These are phyloP conservation scores for Exutisphaerella laricina DNA, from an alignment of 2,329 filamentous ascomycete genomes.

Conservation along the genomic window DNA sequence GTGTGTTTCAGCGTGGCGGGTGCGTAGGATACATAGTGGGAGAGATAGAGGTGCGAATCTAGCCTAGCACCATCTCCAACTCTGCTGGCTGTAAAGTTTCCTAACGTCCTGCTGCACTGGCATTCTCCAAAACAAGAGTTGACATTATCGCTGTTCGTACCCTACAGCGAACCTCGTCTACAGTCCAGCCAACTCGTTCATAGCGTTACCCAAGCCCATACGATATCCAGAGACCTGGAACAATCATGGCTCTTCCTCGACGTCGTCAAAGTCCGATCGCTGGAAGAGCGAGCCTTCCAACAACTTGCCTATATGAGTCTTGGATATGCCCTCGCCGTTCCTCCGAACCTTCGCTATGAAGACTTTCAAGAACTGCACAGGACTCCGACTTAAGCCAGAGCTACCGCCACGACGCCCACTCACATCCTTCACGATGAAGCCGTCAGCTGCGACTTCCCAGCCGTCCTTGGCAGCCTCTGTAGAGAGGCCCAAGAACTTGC, in stretches of 20 bases:
- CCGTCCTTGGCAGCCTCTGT: slow-evolving; percentile 7
- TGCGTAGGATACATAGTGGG: too few species aligned
- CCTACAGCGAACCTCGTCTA: too few species aligned
- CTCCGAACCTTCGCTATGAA: slow-evolving; percentile 21
- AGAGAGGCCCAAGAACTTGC: slow-evolving; percentile 18
- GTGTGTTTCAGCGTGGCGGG: too few species aligned
- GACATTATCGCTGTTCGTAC: too few species aligned
- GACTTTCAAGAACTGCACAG: slow-evolving; percentile 20
- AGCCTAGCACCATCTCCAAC: too few species aligned
- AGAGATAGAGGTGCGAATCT: too few species aligned
- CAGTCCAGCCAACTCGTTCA: too few species aligned
- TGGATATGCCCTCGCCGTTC: slow-evolving; percentile 17
- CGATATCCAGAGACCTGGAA: background rate
- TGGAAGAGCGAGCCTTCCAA: slow-evolving; percentile 19
- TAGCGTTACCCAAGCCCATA: too few species aligned
- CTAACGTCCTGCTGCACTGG: too few species aligned
- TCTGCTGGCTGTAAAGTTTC: too few species aligned
- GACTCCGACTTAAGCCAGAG: slow-evolving; percentile 12
- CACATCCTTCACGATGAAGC: slow-evolving; percentile 21
- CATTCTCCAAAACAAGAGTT: too few species aligned
- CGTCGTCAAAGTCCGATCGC: slow-evolving; percentile 4
- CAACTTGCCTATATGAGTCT: slow-evolving; percentile 24
- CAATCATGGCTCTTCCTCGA: background rate
- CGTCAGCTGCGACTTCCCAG: slow-evolving; percentile 19
- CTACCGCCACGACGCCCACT: slow-evolving; percentile 1